Percentiles rank a stretch among this genome's conserved stretches.
phyloP scores from a whole-genome alignment of 2,329 filamentous ascomycete genomes.

The Corynespora cassiicola region DNA sequence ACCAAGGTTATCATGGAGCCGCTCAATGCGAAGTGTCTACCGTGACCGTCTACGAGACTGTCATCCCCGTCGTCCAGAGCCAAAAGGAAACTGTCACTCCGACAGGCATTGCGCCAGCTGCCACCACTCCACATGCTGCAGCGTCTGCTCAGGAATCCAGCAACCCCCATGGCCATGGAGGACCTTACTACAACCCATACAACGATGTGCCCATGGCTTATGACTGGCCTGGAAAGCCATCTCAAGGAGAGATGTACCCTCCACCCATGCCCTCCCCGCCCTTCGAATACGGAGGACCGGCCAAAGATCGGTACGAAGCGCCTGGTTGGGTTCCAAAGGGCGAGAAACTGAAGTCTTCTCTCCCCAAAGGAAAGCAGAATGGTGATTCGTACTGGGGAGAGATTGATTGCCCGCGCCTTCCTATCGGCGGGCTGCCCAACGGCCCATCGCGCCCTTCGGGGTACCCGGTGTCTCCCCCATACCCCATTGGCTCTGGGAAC shows the following conservation, averaged over 20 bases:
- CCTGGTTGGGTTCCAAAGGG: conserved; percentile 37
- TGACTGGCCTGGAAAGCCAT: conserved; percentile 32
- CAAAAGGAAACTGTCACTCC: conserved; percentile 1
- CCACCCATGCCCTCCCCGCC: conserved; percentile 26
- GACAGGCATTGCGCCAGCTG: conserved; percentile 8
- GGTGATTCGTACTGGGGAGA: conserved; percentile 37
- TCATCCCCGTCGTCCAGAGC: conserved; percentile 6
- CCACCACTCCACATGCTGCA: conserved; percentile 22
- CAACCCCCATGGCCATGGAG: conserved; percentile 32
- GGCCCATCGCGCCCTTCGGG: conserved; percentile 10
- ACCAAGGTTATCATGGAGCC: no score
- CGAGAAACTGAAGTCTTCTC: conserved; percentile 22
- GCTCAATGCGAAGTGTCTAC: no score
- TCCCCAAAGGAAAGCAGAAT: conserved; percentile 30
- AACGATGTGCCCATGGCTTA: conserved; percentile 31
- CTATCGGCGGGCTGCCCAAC: conserved; percentile 22
- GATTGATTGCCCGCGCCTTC: conserved; percentile 32
- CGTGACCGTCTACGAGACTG: conserved; percentile 14
- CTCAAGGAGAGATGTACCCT: conserved; percentile 21
- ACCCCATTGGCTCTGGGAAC: conserved; percentile 15
- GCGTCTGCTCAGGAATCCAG: conserved; percentile 21
- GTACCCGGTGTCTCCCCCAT: conserved; percentile 4
- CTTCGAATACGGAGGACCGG: conserved; percentile 28
- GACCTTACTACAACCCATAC: conserved; percentile 38
- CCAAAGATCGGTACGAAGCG: conserved; percentile 23